These are phyloP conservation scores for Candida germanica DNA, from an alignment of 805 yeast species.

Conservation along the genomic window DNA sequence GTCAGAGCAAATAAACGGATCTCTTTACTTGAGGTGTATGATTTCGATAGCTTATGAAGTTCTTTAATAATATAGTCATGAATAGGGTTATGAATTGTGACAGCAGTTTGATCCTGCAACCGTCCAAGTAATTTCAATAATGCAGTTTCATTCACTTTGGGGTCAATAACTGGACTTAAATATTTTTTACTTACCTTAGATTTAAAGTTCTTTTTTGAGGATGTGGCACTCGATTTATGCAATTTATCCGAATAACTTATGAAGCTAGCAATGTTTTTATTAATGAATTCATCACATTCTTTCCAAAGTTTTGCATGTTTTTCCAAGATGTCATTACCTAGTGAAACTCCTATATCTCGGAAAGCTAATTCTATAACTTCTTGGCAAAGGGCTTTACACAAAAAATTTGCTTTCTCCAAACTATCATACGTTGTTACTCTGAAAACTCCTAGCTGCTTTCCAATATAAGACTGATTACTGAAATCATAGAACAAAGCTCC, in stretches of 20 bases:
- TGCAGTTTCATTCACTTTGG: slow-evolving; percentile 38
- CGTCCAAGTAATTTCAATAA: slow-evolving; percentile 50
- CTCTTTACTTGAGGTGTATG: slow-evolving; percentile 40
- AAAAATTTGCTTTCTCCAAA: slow-evolving; percentile 46
- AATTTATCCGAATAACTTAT: slow-evolving; percentile 36
- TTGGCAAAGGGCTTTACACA: slow-evolving; percentile 46
- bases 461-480: slow-evolving; percentile 30
- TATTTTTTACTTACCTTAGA: slow-evolving; percentile 36
- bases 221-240: slow-evolving; percentile 42
- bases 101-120: slow-evolving; percentile 41
- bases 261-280: slow-evolving; percentile 39
- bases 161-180: slow-evolving; percentile 40
- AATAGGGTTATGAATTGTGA: slow-evolving; percentile 49
- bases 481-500: slow-evolving; percentile 46
- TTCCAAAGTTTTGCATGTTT: slow-evolving; percentile 47
- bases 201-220: slow-evolving; percentile 30
- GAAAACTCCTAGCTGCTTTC: slow-evolving; percentile 51
- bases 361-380: slow-evolving; percentile 47
- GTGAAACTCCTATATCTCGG: slow-evolving; percentile 37
- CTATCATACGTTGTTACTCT: slow-evolving; percentile 50
- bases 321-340: slow-evolving; percentile 31
- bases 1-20: slow-evolving; percentile 47
- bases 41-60: slow-evolving; percentile 35
- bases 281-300: slow-evolving; percentile 41
- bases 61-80: slow-evolving; percentile 50